Conservation (phyloP, 495 filamentous ascomycete genomes). For the Hypoxylon rickii region DNA sequence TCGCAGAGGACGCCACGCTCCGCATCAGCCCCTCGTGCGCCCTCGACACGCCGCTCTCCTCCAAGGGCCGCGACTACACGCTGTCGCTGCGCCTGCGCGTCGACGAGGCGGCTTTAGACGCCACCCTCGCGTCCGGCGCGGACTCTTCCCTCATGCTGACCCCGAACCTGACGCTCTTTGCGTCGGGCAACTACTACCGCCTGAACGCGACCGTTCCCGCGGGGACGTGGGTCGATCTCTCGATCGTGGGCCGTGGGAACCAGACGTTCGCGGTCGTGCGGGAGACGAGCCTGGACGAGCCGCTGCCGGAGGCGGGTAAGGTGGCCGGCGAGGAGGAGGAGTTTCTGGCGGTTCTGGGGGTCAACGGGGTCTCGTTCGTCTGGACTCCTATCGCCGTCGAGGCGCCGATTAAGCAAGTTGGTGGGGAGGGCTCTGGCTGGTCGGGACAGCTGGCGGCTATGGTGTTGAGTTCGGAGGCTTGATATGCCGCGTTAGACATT, state of each 20-base stretch:
- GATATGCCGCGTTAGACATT: not conserved
- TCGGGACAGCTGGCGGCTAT: constrained; percentile 33
- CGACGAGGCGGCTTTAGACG: constrained; percentile 31
- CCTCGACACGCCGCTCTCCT: constrained; percentile 48
- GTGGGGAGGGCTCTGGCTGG: constrained; percentile 38
- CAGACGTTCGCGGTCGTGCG: constrained; percentile 45
- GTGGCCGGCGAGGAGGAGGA: constrained; percentile 35
- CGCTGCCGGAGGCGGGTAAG: constrained; percentile 8
- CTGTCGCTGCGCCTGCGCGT: constrained; percentile 48
- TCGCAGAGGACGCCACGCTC: constrained; percentile 32
- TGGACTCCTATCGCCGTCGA: constrained; percentile 55
- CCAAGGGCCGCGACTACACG: constrained; percentile 56
- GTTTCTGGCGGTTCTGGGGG: constrained; percentile 49
- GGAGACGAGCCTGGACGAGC: constrained; percentile 11
- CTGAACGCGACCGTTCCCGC: constrained; percentile 51
- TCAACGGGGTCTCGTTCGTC: constrained; percentile 47
- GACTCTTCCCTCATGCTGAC: constrained; percentile 52
- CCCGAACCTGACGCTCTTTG: constrained; percentile 50
- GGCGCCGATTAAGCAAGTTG: constrained; percentile 50
- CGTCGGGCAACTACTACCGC: constrained; percentile 50
- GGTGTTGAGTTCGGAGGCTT: constrained; percentile 33
- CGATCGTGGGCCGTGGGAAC: constrained; percentile 41
- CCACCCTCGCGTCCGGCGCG: constrained; percentile 46
- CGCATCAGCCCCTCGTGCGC: constrained; percentile 40
- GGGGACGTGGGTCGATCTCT: constrained; percentile 46